phyloP scores from a whole-genome alignment of 495 filamentous ascomycete species.

The Penicillium maclennaniae region DNA sequence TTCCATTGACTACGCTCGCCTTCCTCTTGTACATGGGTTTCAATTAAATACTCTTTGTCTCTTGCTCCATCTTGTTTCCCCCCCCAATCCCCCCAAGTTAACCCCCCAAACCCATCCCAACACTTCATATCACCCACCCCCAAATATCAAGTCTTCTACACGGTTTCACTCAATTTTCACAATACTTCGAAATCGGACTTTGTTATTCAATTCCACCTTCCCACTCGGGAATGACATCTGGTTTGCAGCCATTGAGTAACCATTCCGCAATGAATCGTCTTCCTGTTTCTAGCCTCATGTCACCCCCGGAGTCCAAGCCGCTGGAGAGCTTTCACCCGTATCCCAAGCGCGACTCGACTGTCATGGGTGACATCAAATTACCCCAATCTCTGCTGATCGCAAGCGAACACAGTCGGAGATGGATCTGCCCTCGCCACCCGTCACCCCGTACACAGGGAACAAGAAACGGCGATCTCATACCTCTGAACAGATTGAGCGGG shows the following conservation, averaged over 20 bases:
- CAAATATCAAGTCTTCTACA: too few relatives aligned
- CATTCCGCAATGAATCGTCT: constrained; percentile 46
- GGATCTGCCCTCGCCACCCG: constrained; percentile 65
- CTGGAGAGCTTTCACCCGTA: constrained; percentile 55
- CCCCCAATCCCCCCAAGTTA: not conserved
- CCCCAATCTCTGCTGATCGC: constrained; percentile 47
- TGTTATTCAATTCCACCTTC: not conserved
- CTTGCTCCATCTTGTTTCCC: not conserved
- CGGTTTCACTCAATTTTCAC: not conserved
- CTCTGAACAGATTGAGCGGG: constrained; percentile 39
- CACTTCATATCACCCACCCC: too few relatives aligned
- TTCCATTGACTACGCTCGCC: constrained; percentile 17
- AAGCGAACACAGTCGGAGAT: constrained; percentile 48
- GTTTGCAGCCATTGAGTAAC: constrained; percentile 11
- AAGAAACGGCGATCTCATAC: constrained; percentile 45
- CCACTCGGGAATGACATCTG: constrained; percentile 2
- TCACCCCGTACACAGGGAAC: constrained; percentile 61
- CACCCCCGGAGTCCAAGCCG: constrained; percentile 64
- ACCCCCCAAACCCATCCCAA: not conserved
- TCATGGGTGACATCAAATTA: constrained; percentile 41
- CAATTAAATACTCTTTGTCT: not conserved
- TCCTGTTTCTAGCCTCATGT: constrained; percentile 65
- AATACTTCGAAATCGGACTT: too few relatives aligned
- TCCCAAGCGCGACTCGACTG: constrained; percentile 27
- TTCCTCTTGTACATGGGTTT: not conserved